Percentiles rank a stretch among this genome's conserved stretches.
These are phyloP conservation scores for Backusella tarrabulga DNA, from an alignment of 192 early-diverging fungal genomes.

Conservation along the genomic window DNA sequence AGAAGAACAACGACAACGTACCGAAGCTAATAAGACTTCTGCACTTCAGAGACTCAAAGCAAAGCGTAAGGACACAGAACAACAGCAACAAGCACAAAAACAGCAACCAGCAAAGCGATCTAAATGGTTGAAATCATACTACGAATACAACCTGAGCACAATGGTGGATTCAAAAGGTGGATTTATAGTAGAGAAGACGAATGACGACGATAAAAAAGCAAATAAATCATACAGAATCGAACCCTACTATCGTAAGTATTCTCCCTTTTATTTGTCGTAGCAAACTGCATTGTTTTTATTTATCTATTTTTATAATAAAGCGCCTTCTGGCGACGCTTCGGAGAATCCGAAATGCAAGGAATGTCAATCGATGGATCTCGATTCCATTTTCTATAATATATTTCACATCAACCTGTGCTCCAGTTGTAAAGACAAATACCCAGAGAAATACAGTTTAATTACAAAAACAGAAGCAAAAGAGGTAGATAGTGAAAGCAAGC, in stretches of 20 bases:
- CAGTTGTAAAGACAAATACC: conserved; percentile 65
- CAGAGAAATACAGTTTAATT: conserved; percentile 90
- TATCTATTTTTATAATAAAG: conserved; percentile 33
- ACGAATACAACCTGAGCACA: conserved; percentile 85
- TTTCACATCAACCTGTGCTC: conserved; percentile 79
- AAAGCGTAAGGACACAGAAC: conserved; percentile 11
- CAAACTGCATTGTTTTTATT: neutral
- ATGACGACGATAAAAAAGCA: conserved; percentile 36
- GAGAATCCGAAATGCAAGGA: conserved; percentile 76
- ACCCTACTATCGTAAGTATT: conserved; percentile 47
- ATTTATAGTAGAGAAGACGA: conserved; percentile 68
- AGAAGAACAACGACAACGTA: conserved; percentile 40
- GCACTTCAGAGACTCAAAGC: conserved; percentile 41
- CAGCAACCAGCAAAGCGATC: conserved; percentile 13
- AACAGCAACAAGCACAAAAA: neutral
- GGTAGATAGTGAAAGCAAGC: conserved; percentile 28
- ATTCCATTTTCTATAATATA: conserved; percentile 65
- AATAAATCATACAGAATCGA: conserved; percentile 24
- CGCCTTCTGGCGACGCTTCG: conserved; percentile 44
- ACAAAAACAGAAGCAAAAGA: conserved; percentile 95
- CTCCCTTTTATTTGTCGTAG: too few relatives aligned
- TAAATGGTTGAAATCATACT: conserved; percentile 34
- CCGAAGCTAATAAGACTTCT: conserved; percentile 46
- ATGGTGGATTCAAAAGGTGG: conserved; percentile 89
- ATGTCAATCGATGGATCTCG: conserved; percentile 84